Base-by-base conservation (phyloP, 2,329 filamentous ascomycete genomes). In the Anisogramma anomala region DNA sequence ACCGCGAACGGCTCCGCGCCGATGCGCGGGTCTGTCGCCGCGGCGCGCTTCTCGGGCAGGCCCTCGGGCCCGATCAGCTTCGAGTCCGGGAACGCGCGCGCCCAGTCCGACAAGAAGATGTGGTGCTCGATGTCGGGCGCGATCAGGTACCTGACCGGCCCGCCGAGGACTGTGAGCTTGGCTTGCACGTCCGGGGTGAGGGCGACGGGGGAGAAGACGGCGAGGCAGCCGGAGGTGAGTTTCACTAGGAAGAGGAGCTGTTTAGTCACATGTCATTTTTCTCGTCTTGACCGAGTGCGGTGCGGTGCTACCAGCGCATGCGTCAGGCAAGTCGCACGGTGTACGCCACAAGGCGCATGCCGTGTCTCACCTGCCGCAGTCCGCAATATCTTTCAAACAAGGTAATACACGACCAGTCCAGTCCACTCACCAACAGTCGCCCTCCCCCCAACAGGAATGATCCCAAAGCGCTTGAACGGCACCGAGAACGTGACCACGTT, bases 71-170 rank as follows among this genome's bases (percentile, higher is more conserved):
- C 89, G 53, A 96, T 74, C 35, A 98, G 71, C 53, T 80, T 79
- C 23, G 89, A 88, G 31, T 72, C 60, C 0, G 89, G 88, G 58
- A 77, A 96, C 19, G 77, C 83, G 36, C 73, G 66, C 53, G 83
- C 77, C 89, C 91, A 98, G 36, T 84, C 71, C 0, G 83, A 81
- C 40, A 98, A 59, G 67, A 91, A 93, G 58, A 98, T 85, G 71
- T 98, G 91, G 62, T 98, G 91, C 66, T 98, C 87, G 39, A 84
- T 71, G 59, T 98, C 91, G 1, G 82, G 77, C 1, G 91, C 89
- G 19, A 89, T 69, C 50, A 98, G 79, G 69, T 96, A 96, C 50
- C 72, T 74, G 38, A 95, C 76, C 31, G 77, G 71, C 36, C 79
- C 79, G 47, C 79, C 79, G 42, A 85, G 65, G 25, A 77, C 68